phyloP scores from a whole-genome alignment of 2,329 filamentous ascomycete genomes.

The Nectriaceae sp. region DNA sequence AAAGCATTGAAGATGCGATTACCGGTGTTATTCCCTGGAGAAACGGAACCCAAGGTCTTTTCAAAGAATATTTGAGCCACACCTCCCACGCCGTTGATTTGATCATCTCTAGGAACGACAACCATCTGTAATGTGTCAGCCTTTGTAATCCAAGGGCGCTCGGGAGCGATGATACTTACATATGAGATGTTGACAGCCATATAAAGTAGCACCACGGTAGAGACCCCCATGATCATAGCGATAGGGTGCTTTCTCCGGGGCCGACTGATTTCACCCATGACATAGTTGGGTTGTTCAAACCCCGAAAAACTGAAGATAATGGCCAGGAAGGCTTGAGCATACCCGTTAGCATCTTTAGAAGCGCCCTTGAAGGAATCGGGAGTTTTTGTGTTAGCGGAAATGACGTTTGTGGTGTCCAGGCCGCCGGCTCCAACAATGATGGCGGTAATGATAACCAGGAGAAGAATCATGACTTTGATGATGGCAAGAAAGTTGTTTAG shows the following conservation, averaged over 20 bases:
- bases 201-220: constrained; percentile 34
- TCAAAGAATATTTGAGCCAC: constrained; percentile 39
- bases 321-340: constrained; percentile 43
- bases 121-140: constrained; percentile 39
- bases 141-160: not conserved
- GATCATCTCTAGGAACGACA: constrained; percentile 29
- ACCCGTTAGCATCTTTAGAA: constrained; percentile 31
- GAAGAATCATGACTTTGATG: constrained; percentile 49
- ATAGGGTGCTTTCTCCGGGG: constrained; percentile 36
- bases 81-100: constrained; percentile 15
- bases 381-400: constrained; percentile 28
- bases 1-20: constrained; percentile 48
- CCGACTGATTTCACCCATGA: constrained; percentile 35
- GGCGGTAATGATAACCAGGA: constrained; percentile 42
- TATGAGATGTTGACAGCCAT: constrained; percentile 41
- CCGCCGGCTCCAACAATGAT: constrained; percentile 34
- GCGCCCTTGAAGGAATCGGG: constrained; percentile 26
- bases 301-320: constrained; percentile 43
- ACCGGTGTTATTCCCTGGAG: constrained; percentile 12
- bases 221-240: constrained; percentile 31
- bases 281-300: constrained; percentile 42
- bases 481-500: constrained; percentile 54
- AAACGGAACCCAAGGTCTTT: constrained; percentile 26
- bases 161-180: constrained; percentile 20
- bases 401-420: constrained; percentile 24